Evolutionary conservation across 2,329 filamentous ascomycete genomes (phyloP), one percentile per base, ranked within the genome.

Genomic region (Epichloe typhina): DNA sequence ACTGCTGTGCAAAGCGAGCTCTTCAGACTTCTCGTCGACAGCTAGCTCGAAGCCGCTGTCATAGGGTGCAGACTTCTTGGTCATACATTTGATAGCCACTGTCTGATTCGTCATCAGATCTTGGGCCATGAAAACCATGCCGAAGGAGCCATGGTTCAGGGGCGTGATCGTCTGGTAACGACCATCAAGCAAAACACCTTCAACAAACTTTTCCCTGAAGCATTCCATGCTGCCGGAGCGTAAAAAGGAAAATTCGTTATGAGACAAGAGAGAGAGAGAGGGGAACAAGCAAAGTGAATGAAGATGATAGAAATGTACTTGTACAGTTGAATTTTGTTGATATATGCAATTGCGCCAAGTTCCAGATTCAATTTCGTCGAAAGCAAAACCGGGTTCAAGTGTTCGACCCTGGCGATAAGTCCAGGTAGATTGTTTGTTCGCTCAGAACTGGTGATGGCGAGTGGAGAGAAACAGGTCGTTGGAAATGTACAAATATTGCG

Each of bases 81-180:
- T 89, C 67, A 97, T 73, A 68, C 91, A 96, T 73, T 98, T 98
- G 77, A 98, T 86, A 55, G 93, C 93, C 59, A 98, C 93, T 53
- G 81, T 78, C 53, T 93, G 76, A 59, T 83, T 80, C 54, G 86
- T 95, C 56, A 75, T 66, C 57, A 83, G 74, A 66, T 98, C 89
- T 66, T 78, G 84, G 53, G 91, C 93, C 71, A 89, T 83, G 70
- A 96, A 96, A 61, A 98, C 93, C 88, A 97, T 94, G 65, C 93
- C 93, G 64, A 97, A 98, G 51, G 93, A 97, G 60, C 93, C 93
- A 77, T 96, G 89, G 66, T 98, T 98, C 72, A 98, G 85, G 52
- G 93, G 90, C 59, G 90, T 87, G 63, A 96, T 77, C 51, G 90
- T 95, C 71, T 86, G 77, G 69, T 93, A 98, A 59, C 93, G 90